phyloP scores from a whole-genome alignment of 352 stramenopile species.

The Globisporangium solare region DNA sequence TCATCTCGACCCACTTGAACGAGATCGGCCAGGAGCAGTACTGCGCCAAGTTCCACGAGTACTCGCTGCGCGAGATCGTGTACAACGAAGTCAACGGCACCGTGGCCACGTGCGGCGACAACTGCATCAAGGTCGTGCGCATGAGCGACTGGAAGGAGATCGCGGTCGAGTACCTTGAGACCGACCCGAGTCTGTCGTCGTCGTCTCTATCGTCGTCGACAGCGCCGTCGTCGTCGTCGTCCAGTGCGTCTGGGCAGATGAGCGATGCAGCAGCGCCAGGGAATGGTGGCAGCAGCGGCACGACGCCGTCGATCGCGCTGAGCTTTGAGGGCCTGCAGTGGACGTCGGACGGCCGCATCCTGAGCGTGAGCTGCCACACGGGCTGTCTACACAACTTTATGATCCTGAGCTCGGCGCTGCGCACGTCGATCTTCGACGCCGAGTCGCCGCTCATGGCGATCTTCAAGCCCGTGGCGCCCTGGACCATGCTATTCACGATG shows the following conservation, averaged over 20 bases:
- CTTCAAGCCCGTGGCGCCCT: slow-evolving; percentile 58
- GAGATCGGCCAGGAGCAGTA: slow-evolving; percentile 88
- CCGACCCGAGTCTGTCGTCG: slow-evolving; percentile 21
- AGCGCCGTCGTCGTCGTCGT: slow-evolving; percentile 1
- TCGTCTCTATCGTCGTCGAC: slow-evolving; percentile 17
- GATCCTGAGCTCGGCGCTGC: slow-evolving; percentile 64
- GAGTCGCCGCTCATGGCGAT: slow-evolving; percentile 51
- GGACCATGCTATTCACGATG: slow-evolving; percentile 59
- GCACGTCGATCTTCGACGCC: slow-evolving; percentile 50
- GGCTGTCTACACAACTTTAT: slow-evolving; percentile 91
- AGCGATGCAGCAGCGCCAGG: slow-evolving; percentile 5
- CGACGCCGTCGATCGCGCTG: slow-evolving; percentile 21
- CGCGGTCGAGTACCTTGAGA: slow-evolving; percentile 70
- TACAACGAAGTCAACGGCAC: slow-evolving; percentile 83
- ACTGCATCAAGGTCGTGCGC: slow-evolving; percentile 90
- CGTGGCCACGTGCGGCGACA: slow-evolving; percentile 83
- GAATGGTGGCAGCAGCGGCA: slow-evolving; percentile 23
- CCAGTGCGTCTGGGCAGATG: not conserved
- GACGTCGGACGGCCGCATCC: slow-evolving; percentile 87
- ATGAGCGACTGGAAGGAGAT: slow-evolving; percentile 89
- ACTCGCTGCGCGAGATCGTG: slow-evolving; percentile 69
- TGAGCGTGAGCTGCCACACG: slow-evolving; percentile 81
- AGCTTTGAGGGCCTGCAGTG: slow-evolving; percentile 79
- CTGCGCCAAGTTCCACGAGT: slow-evolving; percentile 79
- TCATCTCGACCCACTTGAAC: slow-evolving; percentile 87